A percentile compares a stretch with the other conserved stretches of the same genome.
These are phyloP conservation scores for Neofusicoccum sp. DNA, from an alignment of 2,329 filamentous ascomycete species.

Conservation along the genomic window DNA sequence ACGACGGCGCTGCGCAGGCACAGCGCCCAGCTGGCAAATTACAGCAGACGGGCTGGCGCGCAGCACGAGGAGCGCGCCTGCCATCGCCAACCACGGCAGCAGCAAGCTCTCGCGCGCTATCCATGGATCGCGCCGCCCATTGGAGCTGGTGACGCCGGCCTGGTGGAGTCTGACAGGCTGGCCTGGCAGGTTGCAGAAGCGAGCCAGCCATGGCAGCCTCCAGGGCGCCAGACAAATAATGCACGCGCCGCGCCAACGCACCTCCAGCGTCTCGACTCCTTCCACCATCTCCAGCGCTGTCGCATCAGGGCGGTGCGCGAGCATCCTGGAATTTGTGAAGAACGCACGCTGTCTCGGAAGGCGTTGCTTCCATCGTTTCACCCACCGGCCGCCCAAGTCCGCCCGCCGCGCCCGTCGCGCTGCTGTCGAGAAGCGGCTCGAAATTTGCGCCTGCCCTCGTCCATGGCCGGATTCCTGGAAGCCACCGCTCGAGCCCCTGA, in stretches of 20 bases:
- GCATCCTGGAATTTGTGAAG: conserved; percentile 8
- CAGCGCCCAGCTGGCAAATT: too few relatives aligned
- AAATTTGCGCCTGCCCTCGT: not conserved
- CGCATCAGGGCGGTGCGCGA: not conserved
- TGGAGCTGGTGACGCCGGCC: not conserved
- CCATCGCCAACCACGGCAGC: not conserved
- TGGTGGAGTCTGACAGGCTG: conserved; percentile 13
- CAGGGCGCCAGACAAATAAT: conserved; percentile 5
- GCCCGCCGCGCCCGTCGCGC: not conserved
- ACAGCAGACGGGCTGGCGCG: too few relatives aligned
- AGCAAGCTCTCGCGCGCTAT: conserved; percentile 1
- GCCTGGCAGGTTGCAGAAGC: not conserved
- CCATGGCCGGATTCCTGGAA: not conserved
- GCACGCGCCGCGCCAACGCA: conserved; percentile 11
- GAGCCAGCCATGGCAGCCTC: not conserved
- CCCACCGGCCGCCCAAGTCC: not conserved
- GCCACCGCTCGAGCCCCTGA: conserved; percentile 14
- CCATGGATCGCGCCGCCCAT: not conserved
- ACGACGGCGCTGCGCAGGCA: not conserved
- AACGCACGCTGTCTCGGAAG: not conserved
- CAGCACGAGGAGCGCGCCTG: not conserved
- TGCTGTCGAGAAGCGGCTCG: not conserved
- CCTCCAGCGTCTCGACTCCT: conserved; percentile 5
- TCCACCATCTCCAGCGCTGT: not conserved
- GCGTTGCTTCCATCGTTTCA: conserved; percentile 10